phyloP scores from a whole-genome alignment of 1,284 basidiomycete genomes.

The Microstroma glucosiphilum region DNA sequence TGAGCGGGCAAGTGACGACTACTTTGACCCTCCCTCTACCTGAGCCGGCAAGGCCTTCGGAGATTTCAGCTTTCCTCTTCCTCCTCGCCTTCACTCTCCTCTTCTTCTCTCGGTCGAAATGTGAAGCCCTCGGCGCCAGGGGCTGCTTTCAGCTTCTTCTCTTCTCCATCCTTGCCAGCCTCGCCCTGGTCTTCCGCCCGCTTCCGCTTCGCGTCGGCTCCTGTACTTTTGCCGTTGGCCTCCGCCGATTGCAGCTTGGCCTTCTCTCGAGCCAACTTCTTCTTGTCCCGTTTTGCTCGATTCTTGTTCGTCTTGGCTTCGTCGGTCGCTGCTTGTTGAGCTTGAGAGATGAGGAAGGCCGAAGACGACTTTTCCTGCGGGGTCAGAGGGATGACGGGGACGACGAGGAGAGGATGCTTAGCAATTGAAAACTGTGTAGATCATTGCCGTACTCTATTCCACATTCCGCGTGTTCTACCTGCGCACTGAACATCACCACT shows the following conservation, averaged over 20 bases:
- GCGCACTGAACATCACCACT: constrained; percentile 27
- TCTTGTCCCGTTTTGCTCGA: constrained; percentile 42
- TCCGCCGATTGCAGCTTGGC: neutral
- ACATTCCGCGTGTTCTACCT: neutral
- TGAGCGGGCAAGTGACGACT: too few species aligned
- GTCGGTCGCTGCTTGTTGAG: constrained; percentile 41
- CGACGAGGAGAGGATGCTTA: neutral
- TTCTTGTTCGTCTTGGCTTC: constrained; percentile 46
- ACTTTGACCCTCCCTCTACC: too few species aligned
- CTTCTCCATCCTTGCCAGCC: neutral
- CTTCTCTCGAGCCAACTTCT: constrained; percentile 20
- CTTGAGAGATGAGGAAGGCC: constrained; percentile 28
- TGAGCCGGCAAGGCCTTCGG: too few species aligned
- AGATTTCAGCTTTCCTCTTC: neutral
- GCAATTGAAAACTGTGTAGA: neutral
- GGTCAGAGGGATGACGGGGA: neutral
- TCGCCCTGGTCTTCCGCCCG: neutral
- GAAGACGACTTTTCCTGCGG: constrained; percentile 26
- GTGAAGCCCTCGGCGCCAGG: neutral
- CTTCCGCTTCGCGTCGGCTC: constrained; percentile 1
- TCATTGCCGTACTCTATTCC: neutral
- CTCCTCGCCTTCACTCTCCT: neutral
- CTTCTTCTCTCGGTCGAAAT: neutral
- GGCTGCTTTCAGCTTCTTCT: neutral
- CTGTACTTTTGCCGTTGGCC: neutral